Evolutionary conservation across 768 basidiomycete genomes (phyloP).

Genomic region (Imleria badia): DNA sequence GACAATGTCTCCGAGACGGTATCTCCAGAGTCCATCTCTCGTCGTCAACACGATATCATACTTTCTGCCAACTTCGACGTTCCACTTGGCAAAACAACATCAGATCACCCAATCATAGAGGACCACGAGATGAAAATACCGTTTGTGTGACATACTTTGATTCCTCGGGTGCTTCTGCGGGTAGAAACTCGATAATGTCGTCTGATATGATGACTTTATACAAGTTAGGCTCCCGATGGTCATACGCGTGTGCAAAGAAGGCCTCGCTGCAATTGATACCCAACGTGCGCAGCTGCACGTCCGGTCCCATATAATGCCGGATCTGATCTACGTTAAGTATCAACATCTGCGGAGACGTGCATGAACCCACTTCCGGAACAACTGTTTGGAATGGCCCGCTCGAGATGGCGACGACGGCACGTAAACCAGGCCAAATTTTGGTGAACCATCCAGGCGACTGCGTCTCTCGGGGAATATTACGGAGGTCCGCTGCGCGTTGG

Average conservation of each 20-base stretch:
- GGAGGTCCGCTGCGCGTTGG: conserved; percentile 16
- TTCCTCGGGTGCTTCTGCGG: conserved; percentile 21
- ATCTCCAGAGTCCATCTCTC: conserved; percentile 27
- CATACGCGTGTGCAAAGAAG: conserved; percentile 23
- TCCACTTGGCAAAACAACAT: conserved; percentile 15
- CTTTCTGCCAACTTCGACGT: conserved; percentile 14
- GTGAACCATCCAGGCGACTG: conserved; percentile 19
- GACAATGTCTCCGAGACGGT: conserved; percentile 22
- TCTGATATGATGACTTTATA: conserved; percentile 26
- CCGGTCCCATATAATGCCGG: conserved; percentile 15
- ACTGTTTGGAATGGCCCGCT: conserved; percentile 25
- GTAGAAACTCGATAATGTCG: conserved; percentile 24
- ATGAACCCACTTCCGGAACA: conserved; percentile 17
- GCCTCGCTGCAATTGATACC: conserved; percentile 26
- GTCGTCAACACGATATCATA: conserved; percentile 25
- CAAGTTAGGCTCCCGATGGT: conserved; percentile 21
- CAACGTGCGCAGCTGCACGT: conserved; percentile 20
- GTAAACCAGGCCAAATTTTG: conserved; percentile 20
- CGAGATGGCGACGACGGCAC: conserved; percentile 17
- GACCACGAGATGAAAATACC: neutral
- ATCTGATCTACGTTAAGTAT: conserved; percentile 6
- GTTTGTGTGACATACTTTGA: conserved; percentile 17
- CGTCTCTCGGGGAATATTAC: conserved; percentile 3
- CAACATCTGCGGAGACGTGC: neutral
- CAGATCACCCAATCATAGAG: neutral